A percentile compares a stretch with the other conserved stretches of the same genome.
These are phyloP conservation scores for Mycena indigotica DNA, from an alignment of 768 basidiomycete species.

Conservation along the genomic window DNA sequence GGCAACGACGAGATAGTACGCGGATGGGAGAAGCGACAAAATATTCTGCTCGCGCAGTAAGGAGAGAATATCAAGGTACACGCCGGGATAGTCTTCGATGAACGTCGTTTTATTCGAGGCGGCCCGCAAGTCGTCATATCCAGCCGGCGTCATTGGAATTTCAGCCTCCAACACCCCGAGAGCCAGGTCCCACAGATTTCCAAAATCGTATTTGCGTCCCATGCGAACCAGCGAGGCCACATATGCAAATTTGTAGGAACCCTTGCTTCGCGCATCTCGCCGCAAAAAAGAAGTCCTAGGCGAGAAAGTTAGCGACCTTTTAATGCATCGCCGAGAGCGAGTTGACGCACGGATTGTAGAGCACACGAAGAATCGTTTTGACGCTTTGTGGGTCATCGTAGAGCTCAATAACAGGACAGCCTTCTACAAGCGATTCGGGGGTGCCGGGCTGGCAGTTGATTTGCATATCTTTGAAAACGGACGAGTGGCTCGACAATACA, in stretches of 20 bases:
- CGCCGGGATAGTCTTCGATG: not conserved
- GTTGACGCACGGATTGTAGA: constrained; percentile 10
- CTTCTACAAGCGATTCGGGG: constrained; percentile 3
- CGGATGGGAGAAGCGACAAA: not conserved
- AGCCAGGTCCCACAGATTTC: not conserved
- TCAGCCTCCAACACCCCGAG: not conserved
- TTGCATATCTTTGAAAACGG: constrained; percentile 13
- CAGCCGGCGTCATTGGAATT: not conserved
- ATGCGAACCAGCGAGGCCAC: constrained; percentile 3
- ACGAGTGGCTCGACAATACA: constrained; percentile 6
- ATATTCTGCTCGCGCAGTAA: not conserved
- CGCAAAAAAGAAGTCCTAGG: no score
- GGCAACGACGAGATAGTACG: not conserved
- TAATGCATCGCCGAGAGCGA: no score
- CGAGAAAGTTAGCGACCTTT: no score
- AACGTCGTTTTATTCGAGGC: not conserved
- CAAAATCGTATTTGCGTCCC: constrained; percentile 12
- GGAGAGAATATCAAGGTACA: not conserved
- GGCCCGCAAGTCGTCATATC: not conserved
- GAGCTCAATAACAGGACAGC: constrained; percentile 11
- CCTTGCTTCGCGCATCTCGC: not conserved
- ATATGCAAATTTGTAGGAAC: not conserved
- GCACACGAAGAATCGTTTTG: constrained; percentile 2
- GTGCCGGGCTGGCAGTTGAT: constrained; percentile 7
- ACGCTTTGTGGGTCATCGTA: constrained; percentile 2